These are phyloP conservation scores for Cordyceps javanica DNA, from an alignment of 2,329 filamentous ascomycete genomes.

Conservation along the genomic window DNA sequence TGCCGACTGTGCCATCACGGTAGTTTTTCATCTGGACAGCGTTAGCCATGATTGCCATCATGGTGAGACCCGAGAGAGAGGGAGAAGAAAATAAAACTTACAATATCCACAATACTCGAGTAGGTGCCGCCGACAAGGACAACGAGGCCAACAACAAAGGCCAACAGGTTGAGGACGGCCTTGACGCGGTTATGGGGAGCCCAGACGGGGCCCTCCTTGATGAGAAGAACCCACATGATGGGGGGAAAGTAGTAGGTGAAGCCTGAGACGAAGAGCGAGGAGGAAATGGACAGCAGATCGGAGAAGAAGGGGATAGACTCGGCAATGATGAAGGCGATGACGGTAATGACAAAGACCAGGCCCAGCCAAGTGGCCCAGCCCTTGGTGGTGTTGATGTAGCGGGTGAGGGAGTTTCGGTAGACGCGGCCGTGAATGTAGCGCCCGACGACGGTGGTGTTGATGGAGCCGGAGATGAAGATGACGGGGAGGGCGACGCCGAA, in stretches of 20 bases:
- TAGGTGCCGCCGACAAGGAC: constrained; percentile 29
- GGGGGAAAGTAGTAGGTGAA: constrained; percentile 38
- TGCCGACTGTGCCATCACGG: constrained; percentile 20
- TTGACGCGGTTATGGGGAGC: constrained; percentile 24
- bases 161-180: constrained; percentile 21
- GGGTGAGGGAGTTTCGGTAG: constrained; percentile 37
- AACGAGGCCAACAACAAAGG: constrained; percentile 26
- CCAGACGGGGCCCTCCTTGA: constrained; percentile 25
- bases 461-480: constrained; percentile 68
- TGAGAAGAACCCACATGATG: constrained; percentile 38
- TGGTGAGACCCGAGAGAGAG: background rate
- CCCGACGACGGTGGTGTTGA: constrained; percentile 49
- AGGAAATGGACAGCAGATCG: constrained; percentile 53
- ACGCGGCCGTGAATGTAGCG: constrained; percentile 41
- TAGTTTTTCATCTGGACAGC: constrained; percentile 20
- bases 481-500: constrained; percentile 67
- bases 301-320: constrained; percentile 69
- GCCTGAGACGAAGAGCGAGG: constrained; percentile 43
- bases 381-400: constrained; percentile 42
- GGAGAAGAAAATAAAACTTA: no score
- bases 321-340: constrained; percentile 64
- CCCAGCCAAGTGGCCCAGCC: constrained; percentile 51
- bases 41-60: constrained; percentile 10
- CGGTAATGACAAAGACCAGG: constrained; percentile 52
- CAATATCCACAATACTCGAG: constrained; percentile 26